phyloP scores from a whole-genome alignment of 208 protist species.

The Porcisia deanei region DNA sequence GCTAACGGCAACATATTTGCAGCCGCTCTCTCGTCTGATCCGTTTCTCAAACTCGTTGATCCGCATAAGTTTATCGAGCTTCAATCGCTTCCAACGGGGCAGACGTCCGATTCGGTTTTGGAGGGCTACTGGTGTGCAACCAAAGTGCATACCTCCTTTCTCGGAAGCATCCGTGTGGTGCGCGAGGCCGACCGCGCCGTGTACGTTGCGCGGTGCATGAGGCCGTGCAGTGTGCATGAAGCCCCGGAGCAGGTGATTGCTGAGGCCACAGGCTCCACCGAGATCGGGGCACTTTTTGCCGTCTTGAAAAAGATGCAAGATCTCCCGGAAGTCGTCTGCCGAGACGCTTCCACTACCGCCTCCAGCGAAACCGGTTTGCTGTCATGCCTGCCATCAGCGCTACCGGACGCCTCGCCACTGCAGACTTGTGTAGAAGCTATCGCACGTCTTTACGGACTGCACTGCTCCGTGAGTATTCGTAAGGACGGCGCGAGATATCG shows the following conservation, averaged over 20 bases:
- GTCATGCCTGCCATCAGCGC: neutral
- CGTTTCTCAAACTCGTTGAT: slow-evolving; percentile 12
- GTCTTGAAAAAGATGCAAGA: neutral
- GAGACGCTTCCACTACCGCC: neutral
- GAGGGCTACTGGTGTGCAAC: slow-evolving; percentile 12
- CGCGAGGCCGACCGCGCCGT: slow-evolving; percentile 4
- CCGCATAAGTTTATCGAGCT: neutral
- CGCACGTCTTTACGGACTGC: slow-evolving; percentile 32
- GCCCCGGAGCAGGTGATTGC: slow-evolving; percentile 8
- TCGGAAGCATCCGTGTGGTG: slow-evolving; percentile 9
- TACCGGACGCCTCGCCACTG: slow-evolving; percentile 25
- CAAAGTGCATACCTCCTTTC: neutral
- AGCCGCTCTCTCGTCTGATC: slow-evolving; percentile 19
- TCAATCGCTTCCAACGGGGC: slow-evolving; percentile 11
- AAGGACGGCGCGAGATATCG: slow-evolving; percentile 7
- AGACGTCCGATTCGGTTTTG: slow-evolving; percentile 7
- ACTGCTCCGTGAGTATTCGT: slow-evolving; percentile 12
- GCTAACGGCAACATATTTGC: slow-evolving; percentile 1
- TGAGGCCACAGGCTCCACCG: slow-evolving; percentile 11
- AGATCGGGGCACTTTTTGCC: slow-evolving; percentile 20
- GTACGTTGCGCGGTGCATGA: slow-evolving; percentile 16
- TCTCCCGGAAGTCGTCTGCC: neutral
- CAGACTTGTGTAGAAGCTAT: slow-evolving; percentile 21
- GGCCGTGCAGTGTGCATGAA: neutral
- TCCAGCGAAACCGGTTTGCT: neutral